Conservation (phyloP, 179 eudicot genomes). For the Patellifolia procumbens region DNA sequence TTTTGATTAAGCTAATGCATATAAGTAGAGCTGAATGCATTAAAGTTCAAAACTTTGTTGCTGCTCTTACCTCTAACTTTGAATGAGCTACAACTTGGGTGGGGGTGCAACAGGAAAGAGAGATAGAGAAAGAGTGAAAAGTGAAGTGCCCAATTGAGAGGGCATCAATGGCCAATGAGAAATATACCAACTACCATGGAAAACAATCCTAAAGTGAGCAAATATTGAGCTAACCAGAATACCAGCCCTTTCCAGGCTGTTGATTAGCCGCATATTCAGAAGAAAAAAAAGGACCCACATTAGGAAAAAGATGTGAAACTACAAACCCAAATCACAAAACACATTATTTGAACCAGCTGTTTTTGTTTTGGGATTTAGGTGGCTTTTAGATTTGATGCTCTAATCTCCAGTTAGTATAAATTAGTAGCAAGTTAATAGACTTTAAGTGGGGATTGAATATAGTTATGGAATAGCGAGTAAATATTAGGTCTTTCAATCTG, state of each 20-base stretch:
- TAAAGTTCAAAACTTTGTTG: constrained; percentile 24
- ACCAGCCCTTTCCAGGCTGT: constrained; percentile 64
- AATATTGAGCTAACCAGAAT: constrained; percentile 33
- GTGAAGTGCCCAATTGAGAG: constrained; percentile 35
- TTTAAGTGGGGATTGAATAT: not conserved
- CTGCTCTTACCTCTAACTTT: constrained; percentile 21
- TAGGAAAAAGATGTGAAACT: constrained; percentile 32
- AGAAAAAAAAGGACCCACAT: constrained; percentile 41
- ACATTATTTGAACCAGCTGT: constrained; percentile 29
- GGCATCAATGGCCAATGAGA: constrained; percentile 31
- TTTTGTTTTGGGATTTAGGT: constrained; percentile 10
- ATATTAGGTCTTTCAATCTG: too few relatives aligned
- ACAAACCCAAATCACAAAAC: constrained; percentile 2
- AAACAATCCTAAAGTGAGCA: constrained; percentile 23
- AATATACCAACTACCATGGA: constrained; percentile 26
- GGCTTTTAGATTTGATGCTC: not conserved
- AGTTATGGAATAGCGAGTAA: too few relatives aligned
- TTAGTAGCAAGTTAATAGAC: not conserved
- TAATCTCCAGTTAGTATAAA: constrained; percentile 16
- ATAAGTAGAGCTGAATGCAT: not conserved
- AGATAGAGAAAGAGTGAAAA: not conserved
- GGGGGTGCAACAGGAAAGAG: constrained; percentile 6
- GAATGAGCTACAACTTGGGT: constrained; percentile 20
- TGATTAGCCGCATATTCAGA: constrained; percentile 44
- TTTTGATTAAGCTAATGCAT: constrained; percentile 9